Evolutionary conservation across 2,329 filamentous ascomycete genomes (phyloP), one percentile per base, ranked within the genome.

Genomic region (Pseudocercospora fuligena): DNA sequence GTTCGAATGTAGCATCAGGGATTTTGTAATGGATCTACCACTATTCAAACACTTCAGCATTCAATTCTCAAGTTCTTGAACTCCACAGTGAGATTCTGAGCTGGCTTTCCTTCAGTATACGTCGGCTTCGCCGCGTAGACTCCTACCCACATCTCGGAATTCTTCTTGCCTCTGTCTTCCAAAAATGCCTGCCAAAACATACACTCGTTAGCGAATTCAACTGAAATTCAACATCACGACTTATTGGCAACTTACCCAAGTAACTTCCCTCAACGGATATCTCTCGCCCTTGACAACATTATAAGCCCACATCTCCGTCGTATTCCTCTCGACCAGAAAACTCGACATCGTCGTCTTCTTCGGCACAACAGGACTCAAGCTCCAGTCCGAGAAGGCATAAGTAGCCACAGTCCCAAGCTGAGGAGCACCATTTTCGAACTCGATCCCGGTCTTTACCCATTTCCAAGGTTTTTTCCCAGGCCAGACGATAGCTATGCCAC

Each of bases 301-400:
- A 78, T 92, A 92, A 27, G 93, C 83, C 91, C 91, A 94, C 70
- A 92, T 72, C 66, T 84, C 85, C 73, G 83, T 82, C 2, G 87
- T 87, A 85, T 72, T 66, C 56, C 66, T 66, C 59, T 70, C 71
- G 19, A 69, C 67, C 51, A 66, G 9, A 31, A 73, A 70, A 16
- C 62, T 66, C 16, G 54, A 46, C n/a, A 57, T 64, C 21, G 62
- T 66, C 25, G 33, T 58, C 21, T 65, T 61, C 11, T 63, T 61
- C 25, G 68, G 65, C n/a, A 64, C 61, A 14, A 70, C 56, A 21
- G 68, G 68, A 64, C 62, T 61, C 54, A 70, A 31, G 51, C 61
- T 68, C 66, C 66, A 69, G 36, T 70, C 68, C 11, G 64, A 65
- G 25, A 69, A 66, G 1, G 59, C 64, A 54, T 70, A 66, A 12